phyloP scores from a whole-genome alignment of 2,329 filamentous ascomycete species.

The Sclerotinia subarctica region DNA sequence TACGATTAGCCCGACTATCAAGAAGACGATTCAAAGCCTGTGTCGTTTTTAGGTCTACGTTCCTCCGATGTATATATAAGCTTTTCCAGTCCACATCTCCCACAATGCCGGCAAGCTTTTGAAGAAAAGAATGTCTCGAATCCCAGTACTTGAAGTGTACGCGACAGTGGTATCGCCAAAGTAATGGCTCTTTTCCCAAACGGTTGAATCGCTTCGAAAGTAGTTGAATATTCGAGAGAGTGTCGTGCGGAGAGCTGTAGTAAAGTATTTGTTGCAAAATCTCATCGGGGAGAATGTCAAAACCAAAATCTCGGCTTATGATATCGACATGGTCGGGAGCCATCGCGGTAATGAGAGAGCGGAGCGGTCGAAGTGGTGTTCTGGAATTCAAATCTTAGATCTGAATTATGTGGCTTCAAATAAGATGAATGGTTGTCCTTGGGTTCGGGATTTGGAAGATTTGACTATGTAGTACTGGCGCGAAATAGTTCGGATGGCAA shows the following conservation, averaged over 20 bases:
- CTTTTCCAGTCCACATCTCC: constrained; percentile 69
- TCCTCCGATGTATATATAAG: constrained; percentile 57
- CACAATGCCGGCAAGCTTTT: constrained; percentile 53
- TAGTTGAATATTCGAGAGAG: constrained; percentile 47
- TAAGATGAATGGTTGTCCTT: background rate
- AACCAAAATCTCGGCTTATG: background rate
- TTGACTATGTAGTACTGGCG: constrained; percentile 1
- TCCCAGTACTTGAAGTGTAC: constrained; percentile 74
- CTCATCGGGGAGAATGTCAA: constrained; percentile 63
- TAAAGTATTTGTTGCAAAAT: constrained; percentile 76
- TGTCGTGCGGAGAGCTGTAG: constrained; percentile 55
- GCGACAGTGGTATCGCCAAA: constrained; percentile 78
- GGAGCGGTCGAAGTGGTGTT: background rate
- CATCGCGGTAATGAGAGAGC: constrained; percentile 2
- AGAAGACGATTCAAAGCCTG: constrained; percentile 66
- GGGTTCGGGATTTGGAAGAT: background rate
- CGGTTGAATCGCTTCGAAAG: constrained; percentile 62
- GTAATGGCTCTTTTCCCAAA: constrained; percentile 65
- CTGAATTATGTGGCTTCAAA: background rate
- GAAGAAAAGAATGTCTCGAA: constrained; percentile 55
- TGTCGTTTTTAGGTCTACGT: constrained; percentile 51
- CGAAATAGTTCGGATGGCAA: background rate
- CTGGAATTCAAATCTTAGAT: background rate
- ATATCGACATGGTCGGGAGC: background rate
- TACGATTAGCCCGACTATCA: constrained; percentile 64